Conservation (phyloP, 768 basidiomycete genomes). For the Lanmaoa pseudosensibilis region DNA sequence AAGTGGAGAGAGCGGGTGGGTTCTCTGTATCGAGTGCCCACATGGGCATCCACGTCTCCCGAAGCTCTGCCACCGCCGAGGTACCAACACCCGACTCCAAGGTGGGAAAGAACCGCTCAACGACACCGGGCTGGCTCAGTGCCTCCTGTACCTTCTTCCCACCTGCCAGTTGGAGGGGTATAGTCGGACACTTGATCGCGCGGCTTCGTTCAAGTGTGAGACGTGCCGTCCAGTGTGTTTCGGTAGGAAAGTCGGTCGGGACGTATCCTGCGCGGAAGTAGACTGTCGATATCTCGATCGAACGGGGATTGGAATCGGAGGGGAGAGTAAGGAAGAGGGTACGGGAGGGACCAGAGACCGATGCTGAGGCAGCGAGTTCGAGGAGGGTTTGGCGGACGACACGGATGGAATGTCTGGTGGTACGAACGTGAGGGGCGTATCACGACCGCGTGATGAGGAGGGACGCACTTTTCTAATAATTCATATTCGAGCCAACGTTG, state of each 20-base stretch:
- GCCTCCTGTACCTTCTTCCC: slow-evolving; percentile 95
- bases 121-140: slow-evolving; percentile 66
- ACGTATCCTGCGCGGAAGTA: slow-evolving; percentile 92
- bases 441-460: too few species aligned
- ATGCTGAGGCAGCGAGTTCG: slow-evolving; percentile 60
- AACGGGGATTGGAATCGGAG: slow-evolving; percentile 2
- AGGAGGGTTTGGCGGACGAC: slow-evolving; percentile 75
- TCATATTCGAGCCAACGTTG: slow-evolving; percentile 89
- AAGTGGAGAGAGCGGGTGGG: not conserved
- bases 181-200: slow-evolving; percentile 91
- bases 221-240: slow-evolving; percentile 68
- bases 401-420: slow-evolving; percentile 66
- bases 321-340: slow-evolving; percentile 39
- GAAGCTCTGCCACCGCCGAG: slow-evolving; percentile 46
- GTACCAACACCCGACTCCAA: slow-evolving; percentile 18
- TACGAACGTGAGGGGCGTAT: not conserved
- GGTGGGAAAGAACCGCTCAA: slow-evolving; percentile 70
- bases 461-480: slow-evolving; percentile 67
- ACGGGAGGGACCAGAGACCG: slow-evolving; percentile 46
- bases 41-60: slow-evolving; percentile 85
- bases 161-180: slow-evolving; percentile 92
- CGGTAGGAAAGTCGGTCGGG: slow-evolving; percentile 74
- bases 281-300: slow-evolving; percentile 76
- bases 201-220: slow-evolving; percentile 74
- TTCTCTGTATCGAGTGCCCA: slow-evolving; percentile 61